Evolutionary conservation across 371 early-diverging fungal genomes (phyloP), one percentile per base, ranked within the genome.

Genomic region (Lichtheimia hyalospora): DNA sequence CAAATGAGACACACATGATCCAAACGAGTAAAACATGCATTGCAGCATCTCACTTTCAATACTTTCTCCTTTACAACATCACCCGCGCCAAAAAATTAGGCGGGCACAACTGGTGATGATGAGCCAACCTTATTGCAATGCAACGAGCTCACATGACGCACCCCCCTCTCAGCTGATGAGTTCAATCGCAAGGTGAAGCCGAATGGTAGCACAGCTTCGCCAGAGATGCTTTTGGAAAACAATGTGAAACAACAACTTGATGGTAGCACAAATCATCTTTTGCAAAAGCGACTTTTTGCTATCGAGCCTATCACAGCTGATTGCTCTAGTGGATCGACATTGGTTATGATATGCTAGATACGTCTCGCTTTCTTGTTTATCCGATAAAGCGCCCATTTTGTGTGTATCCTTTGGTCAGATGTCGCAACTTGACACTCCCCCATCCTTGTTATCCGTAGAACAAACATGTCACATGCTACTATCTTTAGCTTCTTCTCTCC

Each of bases 381-480:
- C n/a, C n/a, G 46, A 46, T 46, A 21, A 21, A 46, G 46, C n/a
- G 21, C 46, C 46, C 21, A 21, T 46, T 18, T n/a, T 46, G 16
- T 46, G 21, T 21, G 46, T 21, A 18, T 21, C 21, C 16, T n/a
- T n/a, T 46, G 46, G 46, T 21, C 21, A 21, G 21, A 46, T 46
- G 21, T n/a, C 18, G 21, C 46, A 46, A 21, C 18, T 46, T 18
- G 46, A 46, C 21, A 18, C 46, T 46, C 34, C 34, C 34, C 34
- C 34, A 34, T 34, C 34, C 34, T 34, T 34, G 2, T 16, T 46
- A 18, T 46, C 21, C 7, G 46, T 46, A 18, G n/a, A 46, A 46
- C 46, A 46, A 46, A 46, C 46, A 46, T 46, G n/a, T 46, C 46
- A 18, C 46, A 46, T 46, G 46, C 21, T 46, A 34, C 46, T 46